Evolutionary conservation across 805 yeast genomes (phyloP), one percentile per base, ranked within the genome.

Genomic region (Kodamaea jinghongensis): DNA sequence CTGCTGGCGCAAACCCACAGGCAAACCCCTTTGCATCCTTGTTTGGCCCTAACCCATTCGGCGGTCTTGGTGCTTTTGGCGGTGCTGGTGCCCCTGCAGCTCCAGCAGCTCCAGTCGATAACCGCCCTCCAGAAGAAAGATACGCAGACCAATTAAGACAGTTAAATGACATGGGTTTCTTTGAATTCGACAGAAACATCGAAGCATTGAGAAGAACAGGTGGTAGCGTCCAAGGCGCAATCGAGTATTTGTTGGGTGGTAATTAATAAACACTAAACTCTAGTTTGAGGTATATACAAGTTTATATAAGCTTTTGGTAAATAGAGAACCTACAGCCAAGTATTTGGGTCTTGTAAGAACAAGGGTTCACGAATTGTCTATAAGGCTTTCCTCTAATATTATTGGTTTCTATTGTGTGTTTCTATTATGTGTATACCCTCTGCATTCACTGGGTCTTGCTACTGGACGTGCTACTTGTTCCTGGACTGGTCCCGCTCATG

Each of bases 161-260:
- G 49, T 64, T 70, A 52, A 70, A 70, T 50, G 75, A 70, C 45
- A 70, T 70, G 75, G 75, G 75, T n/a, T 91, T 91, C 67, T 79
- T 78, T 50, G 97, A 91, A 50, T 91, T 91, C 58, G 98, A 91
- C 50, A 76, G 86, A 50, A 93, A 93, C 56, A 89, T 93, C 16
- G 81, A 80, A 20, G 98, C 98, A 1, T 74, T 93, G 53, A 80
- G 97, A 68, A 80, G 98, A 65, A 80, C 91, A 40, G 99, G 99
- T 25, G 99, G 99, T 6, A 86, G 90, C 47, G 97, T 91, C 17
- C 96, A 91, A 66, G 97, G 97, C 33, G 99, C 99, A 8, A 73
- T 91, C 37, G 97, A 91, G 62, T 86, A 87, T 39, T 68, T 90
- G 51, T 73, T 90, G 42, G 50, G 52, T n/a, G 38, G 39, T 14